Percentiles rank a stretch among this genome's conserved stretches.
These are phyloP conservation scores for Entomortierella lignicola DNA, from an alignment of 192 early-diverging fungal genomes.

Conservation along the genomic window DNA sequence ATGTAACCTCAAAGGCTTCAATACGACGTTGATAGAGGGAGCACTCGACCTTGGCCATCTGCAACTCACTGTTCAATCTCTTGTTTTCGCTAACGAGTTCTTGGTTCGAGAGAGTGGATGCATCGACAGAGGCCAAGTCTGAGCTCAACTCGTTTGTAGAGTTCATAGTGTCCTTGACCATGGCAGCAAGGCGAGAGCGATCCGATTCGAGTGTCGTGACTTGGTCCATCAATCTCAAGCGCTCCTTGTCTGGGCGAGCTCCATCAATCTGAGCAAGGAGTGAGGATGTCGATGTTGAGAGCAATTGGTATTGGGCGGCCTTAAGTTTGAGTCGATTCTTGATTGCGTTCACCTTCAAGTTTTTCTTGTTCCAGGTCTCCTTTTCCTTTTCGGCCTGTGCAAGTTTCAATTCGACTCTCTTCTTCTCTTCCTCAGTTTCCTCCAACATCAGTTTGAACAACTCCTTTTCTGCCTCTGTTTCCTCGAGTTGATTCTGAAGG, in stretches of 20 bases:
- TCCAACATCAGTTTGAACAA: conserved; percentile 50
- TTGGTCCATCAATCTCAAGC: conserved; percentile 31
- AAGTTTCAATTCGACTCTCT: conserved; percentile 32
- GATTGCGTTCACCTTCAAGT: conserved; percentile 18
- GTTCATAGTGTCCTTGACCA: conserved; percentile 46
- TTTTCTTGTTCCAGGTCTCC: conserved; percentile 21
- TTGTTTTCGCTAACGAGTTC: conserved; percentile 36
- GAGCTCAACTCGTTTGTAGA: not conserved
- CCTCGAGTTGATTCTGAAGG: conserved; percentile 34
- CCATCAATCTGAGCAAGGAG: conserved; percentile 27
- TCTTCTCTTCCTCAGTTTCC: conserved; percentile 43
- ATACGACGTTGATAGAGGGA: conserved; percentile 38
- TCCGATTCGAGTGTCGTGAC: conserved; percentile 35
- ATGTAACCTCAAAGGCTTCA: conserved; percentile 45
- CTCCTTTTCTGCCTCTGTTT: conserved; percentile 45
- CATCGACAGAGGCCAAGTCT: not conserved
- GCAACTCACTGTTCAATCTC: conserved; percentile 24
- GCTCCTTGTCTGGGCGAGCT: conserved; percentile 32
- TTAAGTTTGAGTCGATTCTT: conserved; percentile 34
- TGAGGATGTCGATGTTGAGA: conserved; percentile 35
- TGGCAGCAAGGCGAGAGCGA: conserved; percentile 36
- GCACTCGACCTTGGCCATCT: conserved; percentile 36
- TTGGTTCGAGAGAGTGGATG: conserved; percentile 13
- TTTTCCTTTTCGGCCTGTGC: conserved; percentile 31
- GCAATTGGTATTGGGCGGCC: conserved; percentile 35